Evolutionary conservation across 805 yeast genomes (phyloP).

Genomic region (Candida koratica): DNA sequence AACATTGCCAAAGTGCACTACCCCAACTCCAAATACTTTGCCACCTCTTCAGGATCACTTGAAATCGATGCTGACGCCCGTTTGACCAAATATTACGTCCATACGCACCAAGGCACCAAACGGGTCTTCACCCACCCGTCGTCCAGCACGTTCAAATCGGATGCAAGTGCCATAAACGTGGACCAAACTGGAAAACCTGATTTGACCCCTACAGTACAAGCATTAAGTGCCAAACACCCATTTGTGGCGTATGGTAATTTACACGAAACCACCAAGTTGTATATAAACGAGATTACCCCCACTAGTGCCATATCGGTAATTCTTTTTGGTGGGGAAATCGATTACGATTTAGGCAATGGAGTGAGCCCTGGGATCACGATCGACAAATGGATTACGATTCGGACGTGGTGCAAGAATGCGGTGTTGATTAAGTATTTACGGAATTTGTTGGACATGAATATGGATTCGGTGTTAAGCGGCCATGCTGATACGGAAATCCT

Average conservation of each 20-base stretch:
- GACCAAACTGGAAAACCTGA: conserved; percentile 25
- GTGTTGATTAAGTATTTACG: conserved; percentile 74
- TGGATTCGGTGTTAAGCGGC: conserved; percentile 50
- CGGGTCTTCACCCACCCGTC: conserved; percentile 87
- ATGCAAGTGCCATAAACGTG: not conserved
- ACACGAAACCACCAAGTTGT: conserved; percentile 62
- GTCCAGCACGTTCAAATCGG: conserved; percentile 58
- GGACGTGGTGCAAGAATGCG: conserved; percentile 93
- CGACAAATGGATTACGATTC: conserved; percentile 84
- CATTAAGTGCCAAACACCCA: conserved; percentile 31
- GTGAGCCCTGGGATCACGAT: conserved; percentile 74
- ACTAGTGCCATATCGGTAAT: conserved; percentile 65
- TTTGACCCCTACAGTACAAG: conserved; percentile 34
- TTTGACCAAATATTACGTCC: conserved; percentile 9
- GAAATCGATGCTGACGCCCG: conserved; percentile 79
- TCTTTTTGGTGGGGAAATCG: conserved; percentile 75
- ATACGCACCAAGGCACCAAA: conserved; percentile 32
- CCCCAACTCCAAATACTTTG: conserved; percentile 74
- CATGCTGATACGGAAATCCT: conserved; percentile 1
- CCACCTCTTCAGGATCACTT: conserved; percentile 72
- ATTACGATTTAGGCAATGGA: conserved; percentile 49
- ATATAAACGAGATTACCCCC: conserved; percentile 75
- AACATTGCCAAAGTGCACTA: conserved; percentile 73
- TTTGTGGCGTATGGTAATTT: conserved; percentile 64
- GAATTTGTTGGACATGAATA: conserved; percentile 58